Base-by-base conservation (phyloP, 257 asterid species). In the Verbena officinalis region DNA sequence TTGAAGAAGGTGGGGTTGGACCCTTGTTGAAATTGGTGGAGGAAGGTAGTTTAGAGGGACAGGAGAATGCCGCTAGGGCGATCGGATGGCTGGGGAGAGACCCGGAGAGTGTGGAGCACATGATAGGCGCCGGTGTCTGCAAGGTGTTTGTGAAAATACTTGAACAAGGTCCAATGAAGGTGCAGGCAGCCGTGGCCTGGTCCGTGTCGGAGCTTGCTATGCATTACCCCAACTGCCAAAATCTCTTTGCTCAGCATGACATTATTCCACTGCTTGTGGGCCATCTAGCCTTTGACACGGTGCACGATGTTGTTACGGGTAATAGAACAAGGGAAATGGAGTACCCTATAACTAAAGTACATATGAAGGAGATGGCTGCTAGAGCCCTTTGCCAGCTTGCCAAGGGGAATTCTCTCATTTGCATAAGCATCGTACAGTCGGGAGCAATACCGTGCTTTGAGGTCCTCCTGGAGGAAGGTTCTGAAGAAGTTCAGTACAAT, bases 311-410 rank as follows among this genome's bases (percentile, higher is more conserved):
- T n/a, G n/a, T n/a, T n/a, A n/a, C n/a, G n/a, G n/a, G n/a, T n/a
- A n/a, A n/a, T n/a, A n/a, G n/a, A n/a, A n/a, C n/a, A n/a, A n/a
- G 87, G 55, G 98, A 89, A 62, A 66, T 71, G 73, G 98, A 86
- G 84, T 93, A 83, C 14, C 90, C 98, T 4, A 72, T 50, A 6
- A 84, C 88, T 2, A 91, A 86, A 71, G 81, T 86, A 5, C 55
- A 86, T 13, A 85, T 84, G 62, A 89, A 91, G 73, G 87, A 85
- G 8, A 89, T 91, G 98, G 77, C 95, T 2, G 98, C 98, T 0
- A 76, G 84, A n/a, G n/a, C n/a, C n/a, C n/a, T n/a, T n/a, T n/a
- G n/a, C n/a, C n/a, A n/a, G n/a, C n/a, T n/a, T n/a, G 87, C 94
- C 34, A 86, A 65, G 61, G 81, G 70, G 6, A 88, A 91, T 63